Conservation (phyloP, 331 rosid species). For the Malus hybrid region DNA sequence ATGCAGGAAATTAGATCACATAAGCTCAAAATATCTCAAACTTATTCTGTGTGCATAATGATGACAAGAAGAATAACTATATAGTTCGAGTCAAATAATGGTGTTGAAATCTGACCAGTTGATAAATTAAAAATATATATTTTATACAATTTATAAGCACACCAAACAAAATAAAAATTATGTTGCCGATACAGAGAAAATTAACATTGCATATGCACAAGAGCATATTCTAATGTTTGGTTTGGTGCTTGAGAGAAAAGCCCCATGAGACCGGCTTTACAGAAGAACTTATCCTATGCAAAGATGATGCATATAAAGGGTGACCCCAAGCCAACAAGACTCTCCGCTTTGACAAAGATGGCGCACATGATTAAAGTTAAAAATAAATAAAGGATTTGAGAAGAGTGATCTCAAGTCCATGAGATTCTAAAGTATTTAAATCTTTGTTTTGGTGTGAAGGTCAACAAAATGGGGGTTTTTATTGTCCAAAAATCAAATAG, state of each 20-base stretch:
- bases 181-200: not conserved
- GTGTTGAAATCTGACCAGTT: not conserved
- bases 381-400: constrained; percentile 7
- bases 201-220: not conserved
- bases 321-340: too few relatives aligned
- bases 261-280: not conserved
- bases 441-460: constrained; percentile 18
- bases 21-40: constrained; percentile 16
- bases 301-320: not conserved
- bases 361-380: not conserved
- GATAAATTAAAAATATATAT: not conserved
- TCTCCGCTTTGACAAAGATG: too few relatives aligned
- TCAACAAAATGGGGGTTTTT: constrained; percentile 30
- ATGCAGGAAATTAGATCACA: constrained; percentile 2
- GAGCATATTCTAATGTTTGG: not conserved
- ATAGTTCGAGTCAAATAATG: constrained; percentile 2
- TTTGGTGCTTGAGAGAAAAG: not conserved
- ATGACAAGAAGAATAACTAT: constrained; percentile 24
- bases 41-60: constrained; percentile 27
- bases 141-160: not conserved
- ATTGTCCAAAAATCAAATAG: constrained; percentile 18
- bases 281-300: not conserved
- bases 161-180: too few relatives aligned
- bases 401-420: constrained; percentile 29
- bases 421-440: constrained; percentile 24